Evolutionary conservation across 2,329 filamentous ascomycete genomes (phyloP).

Genomic region (Venturia pyrina): DNA sequence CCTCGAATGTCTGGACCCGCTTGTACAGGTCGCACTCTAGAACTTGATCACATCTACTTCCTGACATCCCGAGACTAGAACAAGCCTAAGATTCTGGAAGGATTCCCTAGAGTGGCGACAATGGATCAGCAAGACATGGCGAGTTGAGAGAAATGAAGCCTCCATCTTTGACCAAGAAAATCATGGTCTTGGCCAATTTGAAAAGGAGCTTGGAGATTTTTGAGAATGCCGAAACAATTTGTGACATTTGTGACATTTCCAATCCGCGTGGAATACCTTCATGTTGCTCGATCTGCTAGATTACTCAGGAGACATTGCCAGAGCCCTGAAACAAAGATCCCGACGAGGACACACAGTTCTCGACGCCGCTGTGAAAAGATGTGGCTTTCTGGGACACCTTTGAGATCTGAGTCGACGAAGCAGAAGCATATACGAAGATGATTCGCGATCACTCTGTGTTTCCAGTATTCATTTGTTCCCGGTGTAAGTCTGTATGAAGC

Average conservation of each 20-base stretch:
- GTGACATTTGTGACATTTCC: not conserved
- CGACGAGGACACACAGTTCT: not conserved
- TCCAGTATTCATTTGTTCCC: not conserved
- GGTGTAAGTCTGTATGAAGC: not conserved
- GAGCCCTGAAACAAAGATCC: not conserved
- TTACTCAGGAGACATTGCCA: not conserved
- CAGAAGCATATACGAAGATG: not conserved
- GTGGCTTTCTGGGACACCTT: not conserved
- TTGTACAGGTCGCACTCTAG: not conserved
- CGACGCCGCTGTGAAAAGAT: not conserved
- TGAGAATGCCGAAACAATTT: not conserved
- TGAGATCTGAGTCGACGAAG: not conserved
- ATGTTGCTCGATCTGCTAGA: not conserved
- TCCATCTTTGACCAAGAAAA: not conserved
- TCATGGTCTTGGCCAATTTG: not conserved
- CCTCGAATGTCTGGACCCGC: not conserved
- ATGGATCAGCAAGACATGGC: not conserved
- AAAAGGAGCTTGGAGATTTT: not conserved
- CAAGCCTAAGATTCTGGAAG: not conserved
- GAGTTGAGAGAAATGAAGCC: not conserved
- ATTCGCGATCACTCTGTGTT: not conserved
- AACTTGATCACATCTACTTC: not conserved
- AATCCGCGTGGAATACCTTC: not conserved
- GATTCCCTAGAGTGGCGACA: not conserved
- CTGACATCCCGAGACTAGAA: not conserved